Percentiles rank a stretch among this genome's conserved stretches.
phyloP scores from a whole-genome alignment of 768 basidiomycete species.

The Mycena pura region DNA sequence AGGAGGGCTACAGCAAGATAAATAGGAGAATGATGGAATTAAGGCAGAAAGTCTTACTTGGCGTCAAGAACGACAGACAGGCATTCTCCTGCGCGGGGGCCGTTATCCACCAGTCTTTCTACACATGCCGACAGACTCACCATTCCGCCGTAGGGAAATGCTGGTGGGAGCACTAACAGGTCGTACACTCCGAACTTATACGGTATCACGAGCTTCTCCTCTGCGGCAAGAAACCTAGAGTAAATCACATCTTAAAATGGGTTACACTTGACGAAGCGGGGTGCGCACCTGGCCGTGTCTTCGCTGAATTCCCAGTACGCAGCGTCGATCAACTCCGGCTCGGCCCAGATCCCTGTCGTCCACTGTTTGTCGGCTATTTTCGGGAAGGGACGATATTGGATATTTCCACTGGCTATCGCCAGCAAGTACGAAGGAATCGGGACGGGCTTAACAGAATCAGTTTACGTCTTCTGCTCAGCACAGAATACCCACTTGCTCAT shows the following conservation, averaged over 20 bases:
- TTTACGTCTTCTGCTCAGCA: not conserved
- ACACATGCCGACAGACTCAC: constrained; percentile 45
- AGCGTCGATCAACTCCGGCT: constrained; percentile 80
- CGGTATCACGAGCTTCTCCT: constrained; percentile 74
- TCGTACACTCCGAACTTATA: constrained; percentile 93
- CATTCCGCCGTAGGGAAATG: constrained; percentile 95
- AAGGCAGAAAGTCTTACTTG: constrained; percentile 67
- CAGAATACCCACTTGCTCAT: constrained; percentile 67
- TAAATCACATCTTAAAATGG: not conserved
- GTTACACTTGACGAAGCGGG: not conserved
- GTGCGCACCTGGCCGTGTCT: constrained; percentile 77
- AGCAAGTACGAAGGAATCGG: constrained; percentile 91
- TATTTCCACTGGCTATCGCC: constrained; percentile 87
- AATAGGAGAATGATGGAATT: not conserved
- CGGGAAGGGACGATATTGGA: constrained; percentile 74
- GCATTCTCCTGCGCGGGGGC: constrained; percentile 76
- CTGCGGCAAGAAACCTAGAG: constrained; percentile 73
- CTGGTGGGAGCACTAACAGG: constrained; percentile 86
- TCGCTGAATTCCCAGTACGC: constrained; percentile 89
- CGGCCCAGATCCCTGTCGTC: constrained; percentile 90
- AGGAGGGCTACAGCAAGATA: constrained; percentile 62
- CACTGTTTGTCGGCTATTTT: constrained; percentile 69
- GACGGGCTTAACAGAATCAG: constrained; percentile 57
- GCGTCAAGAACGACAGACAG: constrained; percentile 87
- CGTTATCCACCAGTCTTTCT: not conserved